phyloP scores from a whole-genome alignment of 495 filamentous ascomycete genomes.

The Podospora tetraspora region DNA sequence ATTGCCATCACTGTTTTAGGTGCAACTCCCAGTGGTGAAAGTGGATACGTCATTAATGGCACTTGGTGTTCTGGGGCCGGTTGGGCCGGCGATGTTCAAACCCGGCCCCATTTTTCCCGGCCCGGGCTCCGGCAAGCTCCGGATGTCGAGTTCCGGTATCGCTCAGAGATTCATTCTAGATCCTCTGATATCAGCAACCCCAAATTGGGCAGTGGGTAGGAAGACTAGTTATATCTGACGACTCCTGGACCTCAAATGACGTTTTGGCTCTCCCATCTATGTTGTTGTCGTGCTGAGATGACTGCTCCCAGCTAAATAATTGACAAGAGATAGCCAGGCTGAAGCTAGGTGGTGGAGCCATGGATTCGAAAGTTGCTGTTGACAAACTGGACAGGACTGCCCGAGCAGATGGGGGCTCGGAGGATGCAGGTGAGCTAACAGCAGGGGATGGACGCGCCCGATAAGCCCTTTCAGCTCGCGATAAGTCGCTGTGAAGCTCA shows the following conservation, averaged over 20 bases:
- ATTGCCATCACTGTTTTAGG: background rate
- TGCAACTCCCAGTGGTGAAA: background rate
- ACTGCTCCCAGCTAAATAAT: too few relatives aligned
- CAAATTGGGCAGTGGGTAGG: too few relatives aligned
- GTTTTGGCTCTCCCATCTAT: too few relatives aligned
- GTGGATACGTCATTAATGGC: background rate
- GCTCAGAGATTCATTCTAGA: background rate
- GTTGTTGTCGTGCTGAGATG: too few relatives aligned
- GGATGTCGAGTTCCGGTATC: background rate
- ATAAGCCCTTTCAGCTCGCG: background rate
- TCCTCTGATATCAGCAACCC: too few relatives aligned
- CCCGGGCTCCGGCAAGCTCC: background rate
- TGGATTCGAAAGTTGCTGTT: too few relatives aligned
- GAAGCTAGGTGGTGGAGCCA: too few relatives aligned
- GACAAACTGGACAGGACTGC: too few relatives aligned
- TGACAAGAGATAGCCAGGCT: too few relatives aligned
- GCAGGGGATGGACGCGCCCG: background rate
- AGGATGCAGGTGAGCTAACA: background rate
- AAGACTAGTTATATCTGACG: too few relatives aligned
- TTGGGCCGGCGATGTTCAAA: background rate
- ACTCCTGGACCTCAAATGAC: too few relatives aligned
- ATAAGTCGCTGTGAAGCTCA: background rate
- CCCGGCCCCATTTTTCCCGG: background rate
- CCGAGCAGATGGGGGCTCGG: too few relatives aligned
- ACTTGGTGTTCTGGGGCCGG: background rate